Evolutionary conservation across 2,329 filamentous ascomycete species (phyloP), one percentile per base, ranked within the genome.

Genomic region (Xylaria sp.): DNA sequence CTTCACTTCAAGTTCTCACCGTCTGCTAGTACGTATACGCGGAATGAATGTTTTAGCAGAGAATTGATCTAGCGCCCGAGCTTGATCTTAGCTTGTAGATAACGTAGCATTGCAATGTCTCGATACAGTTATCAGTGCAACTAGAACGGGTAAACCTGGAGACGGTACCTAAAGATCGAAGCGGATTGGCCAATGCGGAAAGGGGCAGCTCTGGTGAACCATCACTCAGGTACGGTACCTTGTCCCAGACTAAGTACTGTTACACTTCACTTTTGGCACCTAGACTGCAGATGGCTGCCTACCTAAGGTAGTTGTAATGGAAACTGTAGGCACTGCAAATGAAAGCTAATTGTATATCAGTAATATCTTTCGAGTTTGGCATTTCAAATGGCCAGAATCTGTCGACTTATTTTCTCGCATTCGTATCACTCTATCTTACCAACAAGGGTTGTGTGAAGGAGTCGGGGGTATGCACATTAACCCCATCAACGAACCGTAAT

Each of bases 181-280:
- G 37, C 39, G 23, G 63, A 68, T 70, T 68, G 65, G 68, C 44
- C 65, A 68, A 65, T 70, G 56, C 68, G 54, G 62, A 70, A 68
- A 64, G 68, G 68, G 68, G 68, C 46, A 34, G 52, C 66, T 63
- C 32, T 32, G 18, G n/a, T 18, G n/a, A 8, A 20, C 6, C 9
- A 20, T 20, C n/a, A 20, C n/a, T 23, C 18, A 9, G 9, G 18
- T 20, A 8, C 44, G 9, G 13, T 13, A n/a, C 41, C 15, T 20
- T 48, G 20, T 20, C 18, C 44, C 9, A 41, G 12, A 12, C 39
- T 18, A 41, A 41, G 12, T 41, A 41, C 39, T 41, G 39, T 18
- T 50, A 23, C 23, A 25, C 20, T 37, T 10, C 10, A 10, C 34
- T 8, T 8, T 37, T 37, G 2, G 34, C 34, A 37, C 7, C 34